These are phyloP conservation scores for Phytophthora palmivora DNA, from an alignment of 352 stramenopile species.

Conservation along the genomic window DNA sequence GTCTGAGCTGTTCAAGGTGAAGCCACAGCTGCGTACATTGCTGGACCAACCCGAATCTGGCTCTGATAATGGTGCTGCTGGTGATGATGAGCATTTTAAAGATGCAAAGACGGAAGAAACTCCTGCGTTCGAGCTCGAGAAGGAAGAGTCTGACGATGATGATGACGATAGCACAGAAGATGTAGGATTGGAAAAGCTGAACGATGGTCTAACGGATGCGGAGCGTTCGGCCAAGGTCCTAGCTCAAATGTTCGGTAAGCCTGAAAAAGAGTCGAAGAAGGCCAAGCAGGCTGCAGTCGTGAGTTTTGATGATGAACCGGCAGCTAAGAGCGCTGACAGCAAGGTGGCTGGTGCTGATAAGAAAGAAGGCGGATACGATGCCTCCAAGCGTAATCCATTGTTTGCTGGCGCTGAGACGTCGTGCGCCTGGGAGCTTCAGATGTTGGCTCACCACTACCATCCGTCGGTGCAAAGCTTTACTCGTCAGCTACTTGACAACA, in stretches of 20 bases:
- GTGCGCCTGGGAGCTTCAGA: conserved; percentile 94
- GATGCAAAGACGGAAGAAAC: conserved; percentile 50
- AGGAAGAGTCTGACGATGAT: conserved; percentile 49
- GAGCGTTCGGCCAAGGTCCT: conserved; percentile 65
- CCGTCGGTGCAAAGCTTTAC: conserved; percentile 95
- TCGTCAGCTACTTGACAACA: conserved; percentile 76
- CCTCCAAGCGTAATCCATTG: conserved; percentile 88
- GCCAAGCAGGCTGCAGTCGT: conserved; percentile 29
- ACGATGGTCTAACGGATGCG: conserved; percentile 59
- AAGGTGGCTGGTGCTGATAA: conserved; percentile 21
- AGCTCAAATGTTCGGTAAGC: conserved; percentile 68
- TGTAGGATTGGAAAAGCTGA: conserved; percentile 25
- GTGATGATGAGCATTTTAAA: conserved; percentile 67
- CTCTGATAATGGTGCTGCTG: conserved; percentile 3
- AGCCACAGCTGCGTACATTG: conserved; percentile 75
- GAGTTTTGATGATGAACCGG: conserved; percentile 51
- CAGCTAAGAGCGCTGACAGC: not conserved
- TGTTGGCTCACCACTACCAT: conserved; percentile 95
- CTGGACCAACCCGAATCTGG: conserved; percentile 68
- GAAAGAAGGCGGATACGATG: conserved; percentile 70
- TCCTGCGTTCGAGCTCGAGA: conserved; percentile 46
- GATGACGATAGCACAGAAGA: conserved; percentile 44
- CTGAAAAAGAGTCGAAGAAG: conserved; percentile 23
- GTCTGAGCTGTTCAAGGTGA: conserved; percentile 93
- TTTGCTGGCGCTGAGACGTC: conserved; percentile 75